Base-by-base conservation (phyloP, 2,329 filamentous ascomycete genomes). In the Aureobasidium sp. region DNA sequence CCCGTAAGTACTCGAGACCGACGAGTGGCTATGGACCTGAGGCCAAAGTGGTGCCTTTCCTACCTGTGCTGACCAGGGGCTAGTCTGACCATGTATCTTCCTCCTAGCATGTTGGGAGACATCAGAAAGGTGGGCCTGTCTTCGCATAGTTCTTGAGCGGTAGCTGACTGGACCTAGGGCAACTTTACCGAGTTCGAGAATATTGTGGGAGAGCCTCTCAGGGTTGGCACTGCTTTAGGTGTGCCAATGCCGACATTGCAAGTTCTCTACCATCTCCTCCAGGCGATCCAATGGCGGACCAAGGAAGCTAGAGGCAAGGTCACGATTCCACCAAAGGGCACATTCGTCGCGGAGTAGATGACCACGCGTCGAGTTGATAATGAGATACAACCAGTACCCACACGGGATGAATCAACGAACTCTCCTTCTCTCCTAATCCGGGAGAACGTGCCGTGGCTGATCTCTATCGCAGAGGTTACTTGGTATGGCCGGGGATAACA, bases 111-210 rank as follows among this genome's bases (percentile, higher is more conserved):
- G 82, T 72, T 77, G 17, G 77, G 79, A 63, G 82, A 85, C 69
- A 70, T 77, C 8, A 71, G 75, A 39, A 83, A 83, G 42, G 60
- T 56, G 4, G 3, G 45, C 24, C 8, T n/a, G 31, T 12, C 31
- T n/a, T 19, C 15, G 7, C 17, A 40, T 7, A 40, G 19, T n/a
- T 35, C 29, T 7, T 22, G 29, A 19, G 17, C 29, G 14, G 12
- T 22, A 22, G 37, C 60, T 61, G 15, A 61, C 27, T 9, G 17
- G 5, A 12, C 9, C 44, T 33, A 61, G 78, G 78, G 81, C 17
- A 83, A 82, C 66, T 80, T 77, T 58, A 79, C 82, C 63, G 82
- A 85, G 68, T 76, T 78, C 52, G 81, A 85, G 68, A 82, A 79
- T 64, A 76, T 85, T 39, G 69, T 84, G 3, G 82, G 82, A 1